phyloP scores from a whole-genome alignment of 176 grass and related monocot species.

The Hordeum marinum region DNA sequence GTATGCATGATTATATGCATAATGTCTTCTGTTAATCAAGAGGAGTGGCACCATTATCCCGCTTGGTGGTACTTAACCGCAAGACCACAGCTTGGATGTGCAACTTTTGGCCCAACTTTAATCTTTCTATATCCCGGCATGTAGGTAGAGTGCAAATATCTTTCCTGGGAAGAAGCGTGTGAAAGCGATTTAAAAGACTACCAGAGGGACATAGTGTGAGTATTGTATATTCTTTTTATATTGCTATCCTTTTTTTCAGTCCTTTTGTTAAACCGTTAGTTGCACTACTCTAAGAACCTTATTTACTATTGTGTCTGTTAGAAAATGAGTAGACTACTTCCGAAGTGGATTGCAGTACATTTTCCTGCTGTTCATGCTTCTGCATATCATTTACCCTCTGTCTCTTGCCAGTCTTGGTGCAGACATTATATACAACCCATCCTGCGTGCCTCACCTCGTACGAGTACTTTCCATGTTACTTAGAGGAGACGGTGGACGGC shows the following conservation, averaged over 20 bases:
- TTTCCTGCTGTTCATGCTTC: not conserved
- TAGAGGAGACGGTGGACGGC: not conserved
- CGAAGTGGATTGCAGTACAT: not conserved
- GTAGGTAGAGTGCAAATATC: conserved; percentile 83
- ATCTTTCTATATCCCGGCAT: not conserved
- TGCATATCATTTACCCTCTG: not conserved
- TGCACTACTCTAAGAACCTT: not conserved
- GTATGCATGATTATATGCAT: not conserved
- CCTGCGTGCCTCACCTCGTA: conserved; percentile 62
- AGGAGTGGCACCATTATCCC: not conserved
- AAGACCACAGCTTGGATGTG: not conserved
- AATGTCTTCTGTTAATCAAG: not conserved
- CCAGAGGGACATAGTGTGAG: conserved; percentile 66
- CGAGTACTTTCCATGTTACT: conserved; percentile 50
- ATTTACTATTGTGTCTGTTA: not conserved
- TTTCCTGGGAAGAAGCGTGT: conserved; percentile 80
- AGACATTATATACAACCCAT: conserved; percentile 83
- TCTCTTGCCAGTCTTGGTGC: conserved; percentile 64
- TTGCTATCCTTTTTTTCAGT: not conserved
- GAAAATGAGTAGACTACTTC: not conserved
- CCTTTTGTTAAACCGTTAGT: not conserved
- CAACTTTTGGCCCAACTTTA: not conserved
- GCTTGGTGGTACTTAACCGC: not conserved
- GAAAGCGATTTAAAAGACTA: conserved; percentile 45
- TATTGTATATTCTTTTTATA: not conserved